Evolutionary conservation across 2,329 filamentous ascomycete species (phyloP).

Genomic region (Aspergillus uvarum): DNA sequence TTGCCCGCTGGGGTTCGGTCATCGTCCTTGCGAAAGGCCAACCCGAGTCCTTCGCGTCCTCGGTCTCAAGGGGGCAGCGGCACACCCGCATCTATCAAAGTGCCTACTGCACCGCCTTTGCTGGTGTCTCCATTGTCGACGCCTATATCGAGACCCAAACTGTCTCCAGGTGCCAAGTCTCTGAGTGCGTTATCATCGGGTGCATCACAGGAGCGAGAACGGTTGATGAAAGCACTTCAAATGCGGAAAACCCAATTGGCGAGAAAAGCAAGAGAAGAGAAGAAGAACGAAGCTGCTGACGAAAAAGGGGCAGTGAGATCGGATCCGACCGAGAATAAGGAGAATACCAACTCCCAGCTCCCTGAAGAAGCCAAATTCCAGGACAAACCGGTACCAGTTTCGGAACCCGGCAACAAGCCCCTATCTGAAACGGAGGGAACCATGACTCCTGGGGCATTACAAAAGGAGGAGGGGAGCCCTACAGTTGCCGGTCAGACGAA

Average conservation of each 20-base stretch:
- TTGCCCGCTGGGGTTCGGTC: slow-evolving; percentile 78
- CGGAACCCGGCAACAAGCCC: slow-evolving; percentile 17
- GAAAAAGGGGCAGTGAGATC: slow-evolving; percentile 13
- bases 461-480: slow-evolving; percentile 4
- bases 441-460: background rate
- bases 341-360: slow-evolving; percentile 29
- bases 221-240: slow-evolving; percentile 92
- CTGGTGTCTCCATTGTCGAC: slow-evolving; percentile 40
- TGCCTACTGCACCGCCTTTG: slow-evolving; percentile 41
- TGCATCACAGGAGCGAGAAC: slow-evolving; percentile 86
- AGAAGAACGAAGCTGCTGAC: slow-evolving; percentile 26
- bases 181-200: slow-evolving; percentile 49
- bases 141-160: slow-evolving; percentile 33
- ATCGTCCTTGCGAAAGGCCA: slow-evolving; percentile 52
- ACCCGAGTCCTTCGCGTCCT: slow-evolving; percentile 44
- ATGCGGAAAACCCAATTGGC: slow-evolving; percentile 77
- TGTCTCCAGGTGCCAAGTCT: slow-evolving; percentile 43
- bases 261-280: slow-evolving; percentile 34
- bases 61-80: slow-evolving; percentile 45
- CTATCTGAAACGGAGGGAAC: slow-evolving; percentile 13
- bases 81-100: slow-evolving; percentile 30
- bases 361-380: slow-evolving; percentile 14
- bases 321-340: slow-evolving; percentile 24
- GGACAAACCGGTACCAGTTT: slow-evolving; percentile 9
- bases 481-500: slow-evolving; percentile 2